These are phyloP conservation scores for Xylaria telfairii DNA, from an alignment of 495 filamentous ascomycete species.

Conservation along the genomic window DNA sequence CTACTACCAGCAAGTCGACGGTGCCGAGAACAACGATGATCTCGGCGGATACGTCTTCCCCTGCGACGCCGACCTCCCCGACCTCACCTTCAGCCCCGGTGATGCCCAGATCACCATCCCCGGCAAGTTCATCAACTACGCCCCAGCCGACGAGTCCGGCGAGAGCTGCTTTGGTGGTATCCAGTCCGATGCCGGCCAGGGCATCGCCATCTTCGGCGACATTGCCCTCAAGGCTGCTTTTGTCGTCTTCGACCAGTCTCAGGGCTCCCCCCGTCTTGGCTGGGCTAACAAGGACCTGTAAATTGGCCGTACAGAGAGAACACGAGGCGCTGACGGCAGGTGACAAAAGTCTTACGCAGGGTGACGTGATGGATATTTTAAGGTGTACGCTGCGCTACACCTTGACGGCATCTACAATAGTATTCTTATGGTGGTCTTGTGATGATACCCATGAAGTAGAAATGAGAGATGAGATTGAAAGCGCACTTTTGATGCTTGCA, in stretches of 20 bases:
- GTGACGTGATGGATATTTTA: constrained; percentile 3
- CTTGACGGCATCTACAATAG: constrained; percentile 12
- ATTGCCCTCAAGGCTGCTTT: constrained; percentile 77
- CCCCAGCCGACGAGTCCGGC: constrained; percentile 31
- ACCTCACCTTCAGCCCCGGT: constrained; percentile 61
- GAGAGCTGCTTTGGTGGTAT: constrained; percentile 63
- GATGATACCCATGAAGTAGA: constrained; percentile 13
- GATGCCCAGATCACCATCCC: constrained; percentile 54
- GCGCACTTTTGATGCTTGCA: not conserved
- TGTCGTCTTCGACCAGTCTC: constrained; percentile 64
- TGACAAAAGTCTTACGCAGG: not conserved
- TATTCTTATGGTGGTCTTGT: constrained; percentile 11
- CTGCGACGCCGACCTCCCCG: constrained; percentile 62
- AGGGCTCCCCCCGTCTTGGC: constrained; percentile 26
- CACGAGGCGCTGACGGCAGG: not conserved
- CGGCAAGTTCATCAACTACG: constrained; percentile 58
- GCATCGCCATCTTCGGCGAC: constrained; percentile 72
- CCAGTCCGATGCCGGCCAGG: constrained; percentile 62
- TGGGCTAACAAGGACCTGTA: constrained; percentile 28
- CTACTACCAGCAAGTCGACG: constrained; percentile 67
- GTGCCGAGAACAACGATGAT: constrained; percentile 50
- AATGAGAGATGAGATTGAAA: not conserved
- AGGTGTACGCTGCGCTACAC: not conserved
- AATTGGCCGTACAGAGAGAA: not conserved
- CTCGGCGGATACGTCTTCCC: constrained; percentile 70